Conservation (phyloP, 257 asterid species). For the Nicotiana knightiana region DNA sequence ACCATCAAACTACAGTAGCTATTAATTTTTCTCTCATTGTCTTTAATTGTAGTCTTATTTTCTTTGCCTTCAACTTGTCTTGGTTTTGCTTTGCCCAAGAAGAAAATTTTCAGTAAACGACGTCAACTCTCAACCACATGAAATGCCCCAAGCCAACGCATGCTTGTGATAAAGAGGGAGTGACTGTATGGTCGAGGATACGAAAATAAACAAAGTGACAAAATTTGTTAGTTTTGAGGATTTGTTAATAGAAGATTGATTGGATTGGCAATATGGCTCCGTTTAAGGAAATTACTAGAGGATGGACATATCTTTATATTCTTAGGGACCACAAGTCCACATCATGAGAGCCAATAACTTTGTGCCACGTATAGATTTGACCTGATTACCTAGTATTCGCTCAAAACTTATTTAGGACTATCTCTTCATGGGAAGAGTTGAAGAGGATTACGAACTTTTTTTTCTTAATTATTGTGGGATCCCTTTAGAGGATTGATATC, state of each 20-base stretch:
- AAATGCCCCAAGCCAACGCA: not conserved
- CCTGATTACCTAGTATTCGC: too few species aligned
- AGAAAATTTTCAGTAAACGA: not conserved
- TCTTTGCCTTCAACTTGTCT: not conserved
- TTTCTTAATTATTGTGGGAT: not conserved
- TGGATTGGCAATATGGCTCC: not conserved
- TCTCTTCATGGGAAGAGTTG: not conserved
- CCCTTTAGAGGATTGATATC: not conserved
- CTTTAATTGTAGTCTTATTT: not conserved
- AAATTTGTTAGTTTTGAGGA: not conserved
- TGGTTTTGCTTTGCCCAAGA: not conserved
- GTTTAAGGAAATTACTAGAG: not conserved
- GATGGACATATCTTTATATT: not conserved
- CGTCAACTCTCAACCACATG: not conserved
- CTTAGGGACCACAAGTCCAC: not conserved
- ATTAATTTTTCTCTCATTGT: not conserved
- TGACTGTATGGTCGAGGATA: not conserved
- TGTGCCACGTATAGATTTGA: not conserved
- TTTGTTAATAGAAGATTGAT: not conserved
- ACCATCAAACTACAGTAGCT: not conserved
- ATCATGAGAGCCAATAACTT: not conserved
- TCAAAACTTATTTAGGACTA: too few species aligned
- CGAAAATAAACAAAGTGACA: not conserved
- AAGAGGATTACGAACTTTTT: not conserved
- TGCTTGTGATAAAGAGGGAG: not conserved